Conservation (phyloP, 495 filamentous ascomycete genomes). For the Filosporella fistucella region DNA sequence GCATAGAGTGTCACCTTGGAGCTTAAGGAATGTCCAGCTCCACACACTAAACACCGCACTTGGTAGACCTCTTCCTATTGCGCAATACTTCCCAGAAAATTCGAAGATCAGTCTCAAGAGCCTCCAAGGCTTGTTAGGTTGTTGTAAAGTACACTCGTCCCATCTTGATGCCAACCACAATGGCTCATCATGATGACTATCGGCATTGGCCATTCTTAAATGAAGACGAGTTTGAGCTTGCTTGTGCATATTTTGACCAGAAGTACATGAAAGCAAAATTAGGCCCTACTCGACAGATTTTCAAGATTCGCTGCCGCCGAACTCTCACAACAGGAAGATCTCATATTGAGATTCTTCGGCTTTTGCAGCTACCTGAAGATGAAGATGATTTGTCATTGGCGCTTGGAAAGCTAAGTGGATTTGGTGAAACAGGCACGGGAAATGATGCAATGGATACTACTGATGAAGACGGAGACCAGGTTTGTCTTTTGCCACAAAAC, state of each 20-base stretch:
- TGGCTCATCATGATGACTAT: slow-evolving; percentile 21
- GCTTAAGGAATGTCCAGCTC: no score
- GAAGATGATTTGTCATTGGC: slow-evolving; percentile 36
- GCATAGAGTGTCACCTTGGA: no score
- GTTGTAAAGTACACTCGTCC: no score
- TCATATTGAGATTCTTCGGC: slow-evolving; percentile 42
- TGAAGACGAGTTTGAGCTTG: slow-evolving; percentile 53
- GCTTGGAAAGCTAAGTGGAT: slow-evolving; percentile 34
- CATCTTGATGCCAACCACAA: no score
- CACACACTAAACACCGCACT: no score
- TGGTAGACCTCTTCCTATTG: no score
- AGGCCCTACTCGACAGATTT: slow-evolving; percentile 37
- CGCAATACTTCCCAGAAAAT: no score
- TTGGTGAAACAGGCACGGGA: background rate
- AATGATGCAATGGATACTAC: slow-evolving; percentile 28
- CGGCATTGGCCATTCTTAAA: slow-evolving; percentile 51
- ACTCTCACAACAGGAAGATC: slow-evolving; percentile 25
- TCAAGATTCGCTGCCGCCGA: slow-evolving; percentile 21
- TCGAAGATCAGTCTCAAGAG: no score
- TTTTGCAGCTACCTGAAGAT: slow-evolving; percentile 35
- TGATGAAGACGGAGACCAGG: slow-evolving; percentile 45
- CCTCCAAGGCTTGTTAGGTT: no score
- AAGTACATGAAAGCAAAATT: slow-evolving; percentile 47
- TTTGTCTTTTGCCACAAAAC: slow-evolving; percentile 5
- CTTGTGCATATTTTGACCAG: slow-evolving; percentile 53